Evolutionary conservation across 179 eudicot species (phyloP), one percentile per base, ranked within the genome.

Genomic region (Patellifolia procumbens): DNA sequence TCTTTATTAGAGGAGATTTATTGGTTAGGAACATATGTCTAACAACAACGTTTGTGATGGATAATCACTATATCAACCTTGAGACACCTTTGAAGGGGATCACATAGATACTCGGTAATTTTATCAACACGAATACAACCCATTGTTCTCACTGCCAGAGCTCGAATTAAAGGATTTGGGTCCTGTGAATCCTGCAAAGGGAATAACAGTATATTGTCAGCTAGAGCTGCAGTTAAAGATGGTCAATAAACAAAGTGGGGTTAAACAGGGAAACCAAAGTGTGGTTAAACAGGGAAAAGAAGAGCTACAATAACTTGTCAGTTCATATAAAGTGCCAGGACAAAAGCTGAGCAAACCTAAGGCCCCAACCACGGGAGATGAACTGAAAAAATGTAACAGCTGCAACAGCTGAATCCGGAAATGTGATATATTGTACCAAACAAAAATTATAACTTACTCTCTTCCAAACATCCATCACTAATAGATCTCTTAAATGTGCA

Each of bases 71-170:
- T 42, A 52, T 43, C 67, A 73, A 95, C 99, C 99, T 95, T 95
- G 77, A 93, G 99, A 81, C 99, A 95, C 76, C 98, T 86, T 87
- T 93, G 98, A 69, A 95, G 97, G 53, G 99, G 99, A 81, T 95
- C 99, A 83, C 99, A 95, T 42, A 95, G 76, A 79, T 95, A 95
- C 81, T 95, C 99, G 4, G 99, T 95, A 78, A 95, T 95, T 80
- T 95, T 95, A 80, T 95, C 99, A 73, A 95, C 99, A 52, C 99
- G 93, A 64, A 95, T 95, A 87, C 99, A 95, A 43, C 99, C 99
- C 99, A 95, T 95, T 37, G 99, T 95, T 81, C 99, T 81, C 76
- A 95, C 99, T 81, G 99, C 99, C 87, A 95, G 86, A 45, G 99
- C 98, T 80, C 98, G 95, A 69, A 95, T 95, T 68, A 95, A 82